A percentile compares a stretch with the other conserved stretches of the same genome.
phyloP scores from a whole-genome alignment of 179 eudicot genomes.

The Spergularia azorica region DNA sequence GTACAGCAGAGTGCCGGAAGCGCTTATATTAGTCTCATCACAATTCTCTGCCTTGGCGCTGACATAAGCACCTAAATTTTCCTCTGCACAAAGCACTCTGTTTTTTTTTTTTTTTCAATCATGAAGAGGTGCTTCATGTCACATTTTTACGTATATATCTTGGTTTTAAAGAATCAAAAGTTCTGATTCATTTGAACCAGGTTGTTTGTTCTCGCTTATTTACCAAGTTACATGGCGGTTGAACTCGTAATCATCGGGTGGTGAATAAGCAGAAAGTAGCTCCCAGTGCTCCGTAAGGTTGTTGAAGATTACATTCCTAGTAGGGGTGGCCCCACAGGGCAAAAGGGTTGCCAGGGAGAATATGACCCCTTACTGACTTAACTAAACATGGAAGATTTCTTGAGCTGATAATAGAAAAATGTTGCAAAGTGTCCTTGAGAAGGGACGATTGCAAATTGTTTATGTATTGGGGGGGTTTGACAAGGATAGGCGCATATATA shows the following conservation, averaged over 20 bases:
- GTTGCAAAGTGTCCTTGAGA: neutral
- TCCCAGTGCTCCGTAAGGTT: conserved; percentile 26
- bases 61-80: neutral
- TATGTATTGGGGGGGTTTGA: conserved; percentile 16
- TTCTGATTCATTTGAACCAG: too few species aligned
- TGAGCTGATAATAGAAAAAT: neutral
- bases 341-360: conserved; percentile 26
- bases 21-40: conserved; percentile 39
- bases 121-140: too few species aligned
- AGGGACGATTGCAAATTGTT: conserved; percentile 24
- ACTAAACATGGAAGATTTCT: conserved; percentile 7
- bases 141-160: too few species aligned
- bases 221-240: too few species aligned
- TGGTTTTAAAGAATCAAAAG: too few species aligned
- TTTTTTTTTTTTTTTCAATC: too few species aligned
- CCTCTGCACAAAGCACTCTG: neutral
- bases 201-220: too few species aligned
- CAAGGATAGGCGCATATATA: conserved; percentile 25
- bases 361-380: conserved; percentile 39
- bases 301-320: neutral
- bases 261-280: neutral
- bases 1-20: conserved; percentile 69
- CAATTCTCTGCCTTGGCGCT: neutral
- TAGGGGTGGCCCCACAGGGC: conserved; percentile 12
- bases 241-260: too few species aligned